Percentiles rank a stretch among this genome's conserved stretches.
Conservation (phyloP, 2,329 filamentous ascomycete species). For the Teratosphaeria zuluensis region DNA sequence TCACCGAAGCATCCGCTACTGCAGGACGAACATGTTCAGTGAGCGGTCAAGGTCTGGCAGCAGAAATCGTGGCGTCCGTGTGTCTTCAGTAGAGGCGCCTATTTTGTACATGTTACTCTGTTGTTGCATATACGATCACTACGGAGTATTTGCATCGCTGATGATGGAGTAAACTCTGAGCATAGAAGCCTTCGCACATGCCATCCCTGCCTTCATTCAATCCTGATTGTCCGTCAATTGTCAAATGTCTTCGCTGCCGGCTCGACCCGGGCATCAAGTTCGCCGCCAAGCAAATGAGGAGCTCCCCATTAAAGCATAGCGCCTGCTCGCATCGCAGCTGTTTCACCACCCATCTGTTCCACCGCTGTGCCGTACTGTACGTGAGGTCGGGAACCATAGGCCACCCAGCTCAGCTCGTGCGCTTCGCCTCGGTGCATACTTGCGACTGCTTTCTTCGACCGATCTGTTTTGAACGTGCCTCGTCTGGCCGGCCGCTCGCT, state of each 20-base stretch:
- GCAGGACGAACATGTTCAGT: neutral
- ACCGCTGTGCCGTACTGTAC: neutral
- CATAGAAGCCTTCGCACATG: neutral
- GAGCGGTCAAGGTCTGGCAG: neutral
- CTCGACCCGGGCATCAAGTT: neutral
- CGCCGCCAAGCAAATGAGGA: neutral
- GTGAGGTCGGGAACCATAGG: neutral
- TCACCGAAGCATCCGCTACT: neutral
- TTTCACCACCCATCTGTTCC: neutral
- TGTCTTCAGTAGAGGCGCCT: neutral
- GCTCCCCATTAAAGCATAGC: neutral
- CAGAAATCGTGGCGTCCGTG: neutral
- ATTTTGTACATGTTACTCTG: no score
- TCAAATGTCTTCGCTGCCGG: neutral
- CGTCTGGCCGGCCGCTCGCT: neutral
- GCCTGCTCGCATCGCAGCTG: neutral
- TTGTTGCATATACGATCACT: no score
- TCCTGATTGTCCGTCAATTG: neutral
- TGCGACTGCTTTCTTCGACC: neutral
- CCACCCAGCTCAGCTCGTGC: neutral
- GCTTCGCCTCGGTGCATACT: neutral
- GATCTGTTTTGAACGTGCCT: neutral
- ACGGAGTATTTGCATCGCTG: neutral
- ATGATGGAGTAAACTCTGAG: neutral
- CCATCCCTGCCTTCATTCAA: neutral